Conservation (phyloP, 2,329 filamentous ascomycete species). For the Fusarium robinianum region DNA sequence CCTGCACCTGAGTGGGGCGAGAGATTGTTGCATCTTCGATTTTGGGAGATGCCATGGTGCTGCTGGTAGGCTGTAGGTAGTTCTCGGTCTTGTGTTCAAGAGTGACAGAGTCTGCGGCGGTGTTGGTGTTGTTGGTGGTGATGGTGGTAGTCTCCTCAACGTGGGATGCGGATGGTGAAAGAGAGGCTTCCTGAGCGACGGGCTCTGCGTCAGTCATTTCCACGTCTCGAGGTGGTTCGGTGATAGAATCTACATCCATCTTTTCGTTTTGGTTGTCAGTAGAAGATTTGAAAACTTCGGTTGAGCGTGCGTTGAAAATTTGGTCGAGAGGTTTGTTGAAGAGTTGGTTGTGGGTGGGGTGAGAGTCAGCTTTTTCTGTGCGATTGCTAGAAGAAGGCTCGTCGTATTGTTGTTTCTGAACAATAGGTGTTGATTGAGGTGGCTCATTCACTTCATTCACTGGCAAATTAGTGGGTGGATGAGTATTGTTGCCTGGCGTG, state of each 20-base stretch:
- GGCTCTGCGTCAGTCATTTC: slow-evolving; percentile 24
- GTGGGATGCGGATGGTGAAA: slow-evolving; percentile 1
- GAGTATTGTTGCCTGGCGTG: no score
- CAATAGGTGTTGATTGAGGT: no score
- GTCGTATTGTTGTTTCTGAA: no score
- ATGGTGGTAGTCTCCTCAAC: background rate
- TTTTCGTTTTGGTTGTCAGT: slow-evolving; percentile 23
- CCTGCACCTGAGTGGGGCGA: slow-evolving; percentile 9
- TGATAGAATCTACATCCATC: slow-evolving; percentile 29
- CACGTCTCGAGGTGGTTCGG: slow-evolving; percentile 17
- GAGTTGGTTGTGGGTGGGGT: no score
- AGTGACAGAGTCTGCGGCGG: background rate
- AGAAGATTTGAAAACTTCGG: no score
- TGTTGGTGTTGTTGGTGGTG: background rate
- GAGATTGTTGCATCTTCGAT: slow-evolving; percentile 1
- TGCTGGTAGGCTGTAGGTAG: background rate
- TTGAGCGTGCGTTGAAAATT: no score
- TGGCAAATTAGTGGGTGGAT: no score
- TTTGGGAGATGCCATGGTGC: slow-evolving; percentile 5
- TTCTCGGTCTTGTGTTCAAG: background rate
- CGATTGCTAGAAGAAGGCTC: no score
- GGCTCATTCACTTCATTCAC: no score
- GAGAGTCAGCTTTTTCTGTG: no score
- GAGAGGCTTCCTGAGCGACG: background rate
- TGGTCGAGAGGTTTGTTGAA: no score